phyloP scores from a whole-genome alignment of 2,329 filamentous ascomycete species.

The Paradendryphiella salina region DNA sequence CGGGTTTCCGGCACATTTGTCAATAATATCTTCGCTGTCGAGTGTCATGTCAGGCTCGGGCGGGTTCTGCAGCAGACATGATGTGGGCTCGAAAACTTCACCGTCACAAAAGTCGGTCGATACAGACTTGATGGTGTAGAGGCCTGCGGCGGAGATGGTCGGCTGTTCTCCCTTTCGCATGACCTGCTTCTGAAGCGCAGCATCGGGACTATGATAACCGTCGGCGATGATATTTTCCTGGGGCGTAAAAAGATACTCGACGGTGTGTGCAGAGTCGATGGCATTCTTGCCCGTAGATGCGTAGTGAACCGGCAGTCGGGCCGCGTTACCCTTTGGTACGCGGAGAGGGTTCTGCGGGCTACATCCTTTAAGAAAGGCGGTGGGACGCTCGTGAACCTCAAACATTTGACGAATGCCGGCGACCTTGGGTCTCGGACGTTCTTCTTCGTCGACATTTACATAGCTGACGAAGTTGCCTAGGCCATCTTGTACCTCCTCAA shows the following conservation, averaged over 20 bases:
- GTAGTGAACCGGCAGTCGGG: slow-evolving; percentile 72
- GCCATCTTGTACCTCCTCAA: slow-evolving; percentile 90
- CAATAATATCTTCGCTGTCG: slow-evolving; percentile 77
- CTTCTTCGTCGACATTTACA: slow-evolving; percentile 66
- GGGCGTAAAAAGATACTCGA: slow-evolving; percentile 82
- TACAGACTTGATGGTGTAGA: slow-evolving; percentile 83
- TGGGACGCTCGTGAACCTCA: slow-evolving; percentile 82
- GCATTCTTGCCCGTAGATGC: slow-evolving; percentile 62
- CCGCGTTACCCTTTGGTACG: slow-evolving; percentile 73
- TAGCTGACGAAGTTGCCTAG: slow-evolving; percentile 87
- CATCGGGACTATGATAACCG: slow-evolving; percentile 65
- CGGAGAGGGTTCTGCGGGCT: slow-evolving; percentile 79
- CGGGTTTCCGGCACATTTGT: slow-evolving; percentile 93
- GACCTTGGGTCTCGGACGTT: slow-evolving; percentile 59
- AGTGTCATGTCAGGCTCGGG: slow-evolving; percentile 80
- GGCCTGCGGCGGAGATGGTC: slow-evolving; percentile 72
- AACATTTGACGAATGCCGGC: slow-evolving; percentile 75
- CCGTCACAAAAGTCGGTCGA: slow-evolving; percentile 81
- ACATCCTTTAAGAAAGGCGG: slow-evolving; percentile 71
- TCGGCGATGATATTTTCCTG: slow-evolving; percentile 69
- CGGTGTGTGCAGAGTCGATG: slow-evolving; percentile 66
- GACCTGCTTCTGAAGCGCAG: slow-evolving; percentile 61
- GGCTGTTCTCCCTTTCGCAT: slow-evolving; percentile 68
- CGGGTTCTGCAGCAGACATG: slow-evolving; percentile 90
- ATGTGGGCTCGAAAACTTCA: slow-evolving; percentile 88